Conservation (phyloP, 1,139 yeast genomes). For the Debaryomycetaceae sp. region DNA sequence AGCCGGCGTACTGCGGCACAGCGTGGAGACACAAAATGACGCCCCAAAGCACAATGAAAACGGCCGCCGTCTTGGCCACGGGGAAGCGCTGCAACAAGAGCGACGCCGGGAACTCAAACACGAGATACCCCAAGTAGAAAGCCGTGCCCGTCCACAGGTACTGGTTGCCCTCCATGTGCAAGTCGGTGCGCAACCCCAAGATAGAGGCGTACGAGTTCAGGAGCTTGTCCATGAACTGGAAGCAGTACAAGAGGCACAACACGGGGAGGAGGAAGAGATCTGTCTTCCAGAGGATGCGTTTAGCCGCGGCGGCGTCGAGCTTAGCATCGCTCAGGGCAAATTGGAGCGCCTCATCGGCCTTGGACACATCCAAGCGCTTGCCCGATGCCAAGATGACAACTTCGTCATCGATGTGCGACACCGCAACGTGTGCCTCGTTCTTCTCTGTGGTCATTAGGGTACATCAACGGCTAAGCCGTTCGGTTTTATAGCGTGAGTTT, state of each 20-base stretch:
- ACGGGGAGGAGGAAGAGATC: slow-evolving; percentile 48
- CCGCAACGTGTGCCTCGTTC: too few relatives aligned
- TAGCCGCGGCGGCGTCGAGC: slow-evolving; percentile 15
- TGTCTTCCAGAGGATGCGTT: slow-evolving; percentile 36
- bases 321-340: too few relatives aligned
- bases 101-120: slow-evolving; percentile 40
- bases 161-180: slow-evolving; percentile 41
- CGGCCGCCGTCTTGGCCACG: slow-evolving; percentile 31
- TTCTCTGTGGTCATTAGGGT: too few relatives aligned
- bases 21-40: slow-evolving; percentile 38
- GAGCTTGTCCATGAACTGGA: slow-evolving; percentile 58
- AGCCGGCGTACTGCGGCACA: slow-evolving; percentile 31
- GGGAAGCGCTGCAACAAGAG: slow-evolving; percentile 38
- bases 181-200: slow-evolving; percentile 44
- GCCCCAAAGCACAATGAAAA: slow-evolving; percentile 46
- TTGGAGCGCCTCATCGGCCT: too few relatives aligned
- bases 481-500: too few relatives aligned
- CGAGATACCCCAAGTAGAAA: slow-evolving; percentile 45
- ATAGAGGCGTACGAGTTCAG: slow-evolving; percentile 54
- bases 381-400: too few relatives aligned
- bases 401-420: too few relatives aligned
- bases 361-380: too few relatives aligned
- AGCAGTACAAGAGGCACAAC: slow-evolving; percentile 46
- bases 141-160: slow-evolving; percentile 52
- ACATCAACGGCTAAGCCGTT: too few relatives aligned